These are phyloP conservation scores for Mentha longifolia DNA, from an alignment of 257 asterid genomes.

Conservation along the genomic window DNA sequence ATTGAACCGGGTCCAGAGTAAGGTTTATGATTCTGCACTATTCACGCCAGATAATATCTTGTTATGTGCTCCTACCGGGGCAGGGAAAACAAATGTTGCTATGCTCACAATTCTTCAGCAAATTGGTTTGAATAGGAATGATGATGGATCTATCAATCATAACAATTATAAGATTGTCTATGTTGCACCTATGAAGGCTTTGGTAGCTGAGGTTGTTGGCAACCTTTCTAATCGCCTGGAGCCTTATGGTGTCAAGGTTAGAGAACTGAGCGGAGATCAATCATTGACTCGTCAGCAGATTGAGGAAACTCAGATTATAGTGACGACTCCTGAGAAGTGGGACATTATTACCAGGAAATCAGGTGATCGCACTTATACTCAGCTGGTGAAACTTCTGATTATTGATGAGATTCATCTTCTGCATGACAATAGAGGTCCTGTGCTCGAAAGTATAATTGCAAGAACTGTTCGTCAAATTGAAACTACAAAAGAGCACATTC, in stretches of 20 bases:
- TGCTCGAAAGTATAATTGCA: constrained; percentile 65
- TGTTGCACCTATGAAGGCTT: constrained; percentile 73
- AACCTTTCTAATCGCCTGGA: constrained; percentile 63
- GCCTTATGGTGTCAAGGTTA: constrained; percentile 58
- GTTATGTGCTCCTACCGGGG: constrained; percentile 71
- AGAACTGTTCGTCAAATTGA: constrained; percentile 70
- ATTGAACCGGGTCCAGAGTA: constrained; percentile 68
- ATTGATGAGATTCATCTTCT: constrained; percentile 67
- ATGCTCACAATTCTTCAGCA: constrained; percentile 72
- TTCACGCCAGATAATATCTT: constrained; percentile 53
- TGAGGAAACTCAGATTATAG: constrained; percentile 65
- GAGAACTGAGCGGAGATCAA: constrained; percentile 69
- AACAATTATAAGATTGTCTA: constrained; percentile 59
- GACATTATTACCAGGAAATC: constrained; percentile 68
- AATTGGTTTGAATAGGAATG: constrained; percentile 50
- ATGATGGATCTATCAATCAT: constrained; percentile 54
- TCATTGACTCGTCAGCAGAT: constrained; percentile 66
- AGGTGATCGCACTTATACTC: constrained; percentile 67
- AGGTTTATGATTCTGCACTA: constrained; percentile 58
- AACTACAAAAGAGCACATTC: constrained; percentile 61
- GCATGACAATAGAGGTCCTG: constrained; percentile 69
- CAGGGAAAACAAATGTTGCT: constrained; percentile 71
- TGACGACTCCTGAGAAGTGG: constrained; percentile 73
- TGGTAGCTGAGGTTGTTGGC: constrained; percentile 71
- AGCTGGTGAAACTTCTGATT: constrained; percentile 62